Evolutionary conservation across 1,139 yeast genomes (phyloP).

Genomic region (Yamadazyma membranifaciens): DNA sequence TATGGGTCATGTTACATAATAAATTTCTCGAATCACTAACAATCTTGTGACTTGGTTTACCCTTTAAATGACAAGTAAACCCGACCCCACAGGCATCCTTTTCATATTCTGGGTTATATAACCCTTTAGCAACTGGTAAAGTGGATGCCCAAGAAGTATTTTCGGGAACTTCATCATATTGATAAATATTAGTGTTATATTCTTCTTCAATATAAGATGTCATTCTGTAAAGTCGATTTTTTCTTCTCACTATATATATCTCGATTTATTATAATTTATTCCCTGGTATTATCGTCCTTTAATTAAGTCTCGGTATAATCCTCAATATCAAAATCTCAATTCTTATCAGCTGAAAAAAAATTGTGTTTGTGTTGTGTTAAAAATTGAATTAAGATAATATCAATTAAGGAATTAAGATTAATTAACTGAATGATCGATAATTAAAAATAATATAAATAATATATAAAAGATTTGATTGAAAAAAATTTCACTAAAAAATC

Average conservation of each 20-base stretch:
- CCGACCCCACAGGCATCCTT: slow-evolving; percentile 99
- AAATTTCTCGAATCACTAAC: slow-evolving; percentile 86
- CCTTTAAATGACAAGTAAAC: slow-evolving; percentile 92
- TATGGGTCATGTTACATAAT: slow-evolving; percentile 96
- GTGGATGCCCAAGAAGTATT: slow-evolving; percentile 91
- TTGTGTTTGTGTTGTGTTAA: slow-evolving; percentile 2
- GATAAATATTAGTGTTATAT: slow-evolving; percentile 46
- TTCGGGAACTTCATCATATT: slow-evolving; percentile 72
- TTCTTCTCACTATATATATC: too few species aligned
- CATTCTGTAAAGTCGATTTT: slow-evolving; percentile 14
- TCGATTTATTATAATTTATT: background rate
- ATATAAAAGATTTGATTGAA: background rate
- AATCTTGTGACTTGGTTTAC: slow-evolving; percentile 82
- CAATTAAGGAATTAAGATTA: background rate
- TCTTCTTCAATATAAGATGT: slow-evolving; percentile 43
- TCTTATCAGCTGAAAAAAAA: slow-evolving; percentile 2
- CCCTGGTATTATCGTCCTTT: background rate
- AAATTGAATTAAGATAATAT: too few species aligned
- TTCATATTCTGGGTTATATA: slow-evolving; percentile 90
- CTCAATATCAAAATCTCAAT: background rate
- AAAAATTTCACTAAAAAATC: slow-evolving; percentile 1
- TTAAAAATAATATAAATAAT: background rate
- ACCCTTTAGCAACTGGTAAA: slow-evolving; percentile 82
- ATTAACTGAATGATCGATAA: background rate
- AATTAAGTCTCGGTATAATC: too few species aligned